Evolutionary conservation across 2,329 filamentous ascomycete genomes (phyloP).

Genomic region (Fusarium scirpi): DNA sequence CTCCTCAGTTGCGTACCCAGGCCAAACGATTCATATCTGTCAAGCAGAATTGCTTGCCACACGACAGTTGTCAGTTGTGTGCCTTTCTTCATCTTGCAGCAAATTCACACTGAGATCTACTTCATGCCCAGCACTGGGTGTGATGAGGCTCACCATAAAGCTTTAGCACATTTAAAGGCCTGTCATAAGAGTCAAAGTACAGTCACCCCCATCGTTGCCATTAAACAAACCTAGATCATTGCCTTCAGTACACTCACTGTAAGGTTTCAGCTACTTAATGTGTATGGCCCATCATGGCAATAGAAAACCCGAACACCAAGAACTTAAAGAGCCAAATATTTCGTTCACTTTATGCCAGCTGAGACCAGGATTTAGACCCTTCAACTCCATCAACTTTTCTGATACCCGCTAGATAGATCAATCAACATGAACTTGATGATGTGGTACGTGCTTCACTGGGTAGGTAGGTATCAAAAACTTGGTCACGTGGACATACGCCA

Average conservation of each 20-base stretch:
- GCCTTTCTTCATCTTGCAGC: not conserved
- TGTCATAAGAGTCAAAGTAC: not conserved
- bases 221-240: not conserved
- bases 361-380: not conserved
- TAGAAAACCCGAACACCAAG: not conserved
- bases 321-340: not conserved
- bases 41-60: not conserved
- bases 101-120: not conserved
- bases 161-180: not conserved
- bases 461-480: not conserved
- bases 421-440: not conserved
- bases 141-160: not conserved
- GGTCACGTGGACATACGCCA: conserved; percentile 25
- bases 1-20: not conserved
- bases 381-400: not conserved
- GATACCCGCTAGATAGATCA: not conserved
- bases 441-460: conserved; percentile 1
- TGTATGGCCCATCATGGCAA: not conserved
- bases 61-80: not conserved
- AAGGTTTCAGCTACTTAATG: not conserved
- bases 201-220: not conserved
- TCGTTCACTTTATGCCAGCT: not conserved
- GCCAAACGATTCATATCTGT: not conserved
- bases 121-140: not conserved
- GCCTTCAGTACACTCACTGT: not conserved